Evolutionary conservation across 2,329 filamentous ascomycete genomes (phyloP).

Genomic region (Decorospora gaudefroyi): DNA sequence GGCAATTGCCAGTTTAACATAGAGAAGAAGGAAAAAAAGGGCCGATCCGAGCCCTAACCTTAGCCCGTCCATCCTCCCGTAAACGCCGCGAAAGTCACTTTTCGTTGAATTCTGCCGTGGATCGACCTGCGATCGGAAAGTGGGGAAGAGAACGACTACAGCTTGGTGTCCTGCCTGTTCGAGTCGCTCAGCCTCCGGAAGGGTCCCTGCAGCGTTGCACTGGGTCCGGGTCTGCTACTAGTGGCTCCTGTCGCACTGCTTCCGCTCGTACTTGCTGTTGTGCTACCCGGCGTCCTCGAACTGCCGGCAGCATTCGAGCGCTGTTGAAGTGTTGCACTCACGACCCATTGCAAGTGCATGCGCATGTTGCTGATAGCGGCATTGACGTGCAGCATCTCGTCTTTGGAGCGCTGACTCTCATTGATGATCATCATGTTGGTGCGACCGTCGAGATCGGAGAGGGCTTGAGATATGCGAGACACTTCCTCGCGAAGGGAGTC

Average conservation of each 20-base stretch:
- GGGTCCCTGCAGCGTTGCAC: conserved; percentile 33
- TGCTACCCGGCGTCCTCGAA: conserved; percentile 32
- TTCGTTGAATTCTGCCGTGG: conserved; percentile 21
- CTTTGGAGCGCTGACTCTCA: conserved; percentile 64
- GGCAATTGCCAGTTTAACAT: not conserved
- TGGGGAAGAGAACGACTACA: conserved; percentile 20
- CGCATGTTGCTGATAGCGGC: conserved; percentile 63
- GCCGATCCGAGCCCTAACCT: not conserved
- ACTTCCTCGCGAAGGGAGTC: conserved; percentile 65
- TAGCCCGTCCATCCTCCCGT: not conserved
- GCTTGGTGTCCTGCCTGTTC: conserved; percentile 45
- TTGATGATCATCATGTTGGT: conserved; percentile 67
- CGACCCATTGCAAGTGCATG: conserved; percentile 66
- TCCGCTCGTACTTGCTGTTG: conserved; percentile 25
- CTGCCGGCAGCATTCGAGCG: conserved; percentile 34
- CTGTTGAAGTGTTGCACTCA: conserved; percentile 60
- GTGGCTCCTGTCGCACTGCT: conserved; percentile 35
- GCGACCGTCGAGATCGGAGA: conserved; percentile 64
- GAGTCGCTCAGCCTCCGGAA: conserved; percentile 44
- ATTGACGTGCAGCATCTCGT: conserved; percentile 65
- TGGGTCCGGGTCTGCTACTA: conserved; percentile 27
- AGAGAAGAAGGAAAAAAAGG: not conserved
- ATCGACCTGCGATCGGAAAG: conserved; percentile 9
- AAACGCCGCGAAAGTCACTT: conserved; percentile 16
- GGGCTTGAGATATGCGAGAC: conserved; percentile 57